A percentile compares a stretch with the other conserved stretches of the same genome.
These are phyloP conservation scores for Umbilicus rupestris DNA, from an alignment of 164 flowering plant genomes.

Conservation along the genomic window DNA sequence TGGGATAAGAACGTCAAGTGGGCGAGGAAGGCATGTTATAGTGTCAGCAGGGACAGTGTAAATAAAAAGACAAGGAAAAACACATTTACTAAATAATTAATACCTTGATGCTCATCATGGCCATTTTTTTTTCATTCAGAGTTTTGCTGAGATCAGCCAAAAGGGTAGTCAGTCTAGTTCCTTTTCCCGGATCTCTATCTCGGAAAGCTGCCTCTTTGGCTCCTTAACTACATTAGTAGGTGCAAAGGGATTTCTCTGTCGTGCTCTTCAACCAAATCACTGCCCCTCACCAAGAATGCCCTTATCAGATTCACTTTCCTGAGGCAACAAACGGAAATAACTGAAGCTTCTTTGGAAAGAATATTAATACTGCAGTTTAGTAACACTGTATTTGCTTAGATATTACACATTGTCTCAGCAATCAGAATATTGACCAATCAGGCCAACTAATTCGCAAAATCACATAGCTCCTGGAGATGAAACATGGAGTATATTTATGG, in stretches of 20 bases:
- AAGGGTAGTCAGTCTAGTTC: constrained; percentile 88
- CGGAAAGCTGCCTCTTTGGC: constrained; percentile 84
- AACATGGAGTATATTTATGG: neutral
- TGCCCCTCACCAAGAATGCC: constrained; percentile 58
- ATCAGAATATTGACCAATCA: too few species aligned
- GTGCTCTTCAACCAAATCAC: constrained; percentile 57
- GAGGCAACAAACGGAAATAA: constrained; percentile 7
- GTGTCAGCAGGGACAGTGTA: too few species aligned
- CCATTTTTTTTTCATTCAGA: constrained; percentile 33
- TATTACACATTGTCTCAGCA: too few species aligned
- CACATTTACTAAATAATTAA: too few species aligned
- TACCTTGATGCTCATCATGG: constrained; percentile 16
- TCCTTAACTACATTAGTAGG: constrained; percentile 43
- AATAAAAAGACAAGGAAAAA: too few species aligned
- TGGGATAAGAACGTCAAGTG: too few species aligned
- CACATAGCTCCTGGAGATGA: neutral
- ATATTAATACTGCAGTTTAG: neutral
- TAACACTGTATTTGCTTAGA: neutral
- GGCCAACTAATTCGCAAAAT: too few species aligned
- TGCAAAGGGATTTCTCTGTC: constrained; percentile 35
- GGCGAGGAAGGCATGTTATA: too few species aligned
- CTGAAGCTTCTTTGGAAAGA: neutral
- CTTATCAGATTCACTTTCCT: constrained; percentile 86
- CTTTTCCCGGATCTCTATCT: constrained; percentile 81
- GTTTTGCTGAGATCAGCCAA: constrained; percentile 63